Percentiles rank a stretch among this genome's conserved stretches.
Evolutionary conservation across 768 basidiomycete genomes (phyloP).

Genomic region (Lanmaoa pseudosensibilis): DNA sequence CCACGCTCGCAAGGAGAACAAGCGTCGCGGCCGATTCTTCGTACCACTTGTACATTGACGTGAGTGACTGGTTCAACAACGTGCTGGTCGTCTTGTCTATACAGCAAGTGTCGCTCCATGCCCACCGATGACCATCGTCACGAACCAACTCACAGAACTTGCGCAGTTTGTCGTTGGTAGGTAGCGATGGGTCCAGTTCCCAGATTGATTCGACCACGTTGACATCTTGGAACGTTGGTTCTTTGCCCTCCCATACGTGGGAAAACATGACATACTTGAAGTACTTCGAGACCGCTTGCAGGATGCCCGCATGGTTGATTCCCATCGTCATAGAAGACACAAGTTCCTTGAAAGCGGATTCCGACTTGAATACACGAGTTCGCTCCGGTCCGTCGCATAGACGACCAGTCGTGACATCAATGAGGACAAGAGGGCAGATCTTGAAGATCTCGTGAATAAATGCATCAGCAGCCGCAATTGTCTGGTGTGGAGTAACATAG

Average conservation of each 20-base stretch:
- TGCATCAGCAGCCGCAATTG: background rate
- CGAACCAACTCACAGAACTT: background rate
- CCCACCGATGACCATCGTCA: background rate
- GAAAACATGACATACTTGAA: background rate
- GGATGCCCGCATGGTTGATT: background rate
- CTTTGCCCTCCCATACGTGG: background rate
- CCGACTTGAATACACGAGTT: background rate
- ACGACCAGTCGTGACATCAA: background rate
- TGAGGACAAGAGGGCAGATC: background rate
- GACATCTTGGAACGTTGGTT: background rate
- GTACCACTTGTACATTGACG: conserved; percentile 12
- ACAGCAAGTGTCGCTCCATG: conserved; percentile 5
- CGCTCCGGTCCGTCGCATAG: background rate
- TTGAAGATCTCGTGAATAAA: background rate
- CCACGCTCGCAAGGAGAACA: background rate
- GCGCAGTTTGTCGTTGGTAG: background rate
- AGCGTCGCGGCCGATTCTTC: conserved; percentile 5
- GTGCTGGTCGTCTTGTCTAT: background rate
- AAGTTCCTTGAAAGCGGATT: background rate
- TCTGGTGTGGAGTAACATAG: background rate
- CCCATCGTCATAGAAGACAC: background rate
- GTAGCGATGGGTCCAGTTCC: background rate
- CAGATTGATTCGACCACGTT: background rate
- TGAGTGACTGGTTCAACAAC: background rate
- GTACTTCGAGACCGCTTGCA: background rate